Conservation (phyloP, 306 rosid species). For the Neltuma alba region DNA sequence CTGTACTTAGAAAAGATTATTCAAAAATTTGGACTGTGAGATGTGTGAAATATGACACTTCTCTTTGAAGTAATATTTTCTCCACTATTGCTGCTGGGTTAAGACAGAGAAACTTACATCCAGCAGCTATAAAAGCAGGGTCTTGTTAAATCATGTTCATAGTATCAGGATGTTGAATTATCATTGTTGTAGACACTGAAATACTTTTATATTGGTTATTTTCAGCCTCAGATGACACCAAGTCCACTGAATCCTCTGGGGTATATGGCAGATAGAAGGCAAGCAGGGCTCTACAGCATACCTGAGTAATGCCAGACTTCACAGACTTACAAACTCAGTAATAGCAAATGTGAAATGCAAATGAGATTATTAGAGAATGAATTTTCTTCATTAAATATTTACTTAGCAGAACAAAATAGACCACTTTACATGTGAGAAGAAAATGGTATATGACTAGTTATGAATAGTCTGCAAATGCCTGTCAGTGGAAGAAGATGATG, state of each 20-base stretch:
- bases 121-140: not conserved
- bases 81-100: not conserved
- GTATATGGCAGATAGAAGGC: conserved; percentile 37
- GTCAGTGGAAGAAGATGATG: not conserved
- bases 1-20: not conserved
- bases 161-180: conserved; percentile 17
- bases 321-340: not conserved
- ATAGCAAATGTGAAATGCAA: not conserved
- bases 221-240: conserved; percentile 52
- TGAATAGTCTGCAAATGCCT: not conserved
- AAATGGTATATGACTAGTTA: not conserved
- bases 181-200: conserved; percentile 1
- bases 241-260: conserved; percentile 33
- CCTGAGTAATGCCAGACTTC: conserved; percentile 46
- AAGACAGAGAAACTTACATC: not conserved
- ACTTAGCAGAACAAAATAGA: not conserved
- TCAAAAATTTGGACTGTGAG: not conserved
- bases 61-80: not conserved
- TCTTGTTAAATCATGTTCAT: not conserved
- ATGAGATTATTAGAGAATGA: not conserved
- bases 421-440: not conserved
- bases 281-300: conserved; percentile 31
- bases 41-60: not conserved
- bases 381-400: not conserved
- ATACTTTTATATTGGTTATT: conserved; percentile 11